Conservation (phyloP, 2,329 filamentous ascomycete species). For the Colletotrichum liaoningense region DNA sequence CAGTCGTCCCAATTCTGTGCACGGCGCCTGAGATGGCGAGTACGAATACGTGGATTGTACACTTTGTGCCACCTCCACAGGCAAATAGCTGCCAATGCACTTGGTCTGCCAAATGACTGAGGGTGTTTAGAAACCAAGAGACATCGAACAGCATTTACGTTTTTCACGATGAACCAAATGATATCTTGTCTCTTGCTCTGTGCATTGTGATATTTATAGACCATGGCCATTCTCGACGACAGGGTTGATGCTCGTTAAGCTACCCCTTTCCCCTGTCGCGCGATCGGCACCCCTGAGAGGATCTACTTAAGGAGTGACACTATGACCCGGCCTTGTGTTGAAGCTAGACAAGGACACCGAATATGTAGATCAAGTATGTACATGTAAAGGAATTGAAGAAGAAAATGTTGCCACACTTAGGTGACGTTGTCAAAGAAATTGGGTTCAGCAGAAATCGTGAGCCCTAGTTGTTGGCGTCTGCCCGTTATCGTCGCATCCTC, state of each 20-base stretch:
- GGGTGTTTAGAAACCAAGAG: not conserved
- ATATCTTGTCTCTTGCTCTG: not conserved
- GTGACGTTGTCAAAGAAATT: not conserved
- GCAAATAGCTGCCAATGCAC: not conserved
- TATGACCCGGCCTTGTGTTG: slow-evolving; percentile 1
- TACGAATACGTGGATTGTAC: not conserved
- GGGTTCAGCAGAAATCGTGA: not conserved
- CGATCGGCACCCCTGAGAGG: not conserved
- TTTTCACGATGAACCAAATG: not conserved
- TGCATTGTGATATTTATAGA: not conserved
- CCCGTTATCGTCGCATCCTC: not conserved
- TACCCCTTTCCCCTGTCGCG: not conserved
- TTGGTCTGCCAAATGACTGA: not conserved
- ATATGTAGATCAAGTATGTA: slow-evolving; percentile 18
- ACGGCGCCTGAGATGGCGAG: not conserved
- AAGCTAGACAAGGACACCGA: not conserved
- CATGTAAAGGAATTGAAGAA: not conserved
- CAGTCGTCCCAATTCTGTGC: not conserved
- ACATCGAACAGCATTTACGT: not conserved
- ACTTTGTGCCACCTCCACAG: not conserved
- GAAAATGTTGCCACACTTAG: not conserved
- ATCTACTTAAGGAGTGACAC: not conserved
- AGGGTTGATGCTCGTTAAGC: not conserved
- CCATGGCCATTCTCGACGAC: not conserved
- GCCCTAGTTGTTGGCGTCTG: not conserved